phyloP scores from a whole-genome alignment of 2,329 filamentous ascomycete genomes.

The Alternaria sp. region DNA sequence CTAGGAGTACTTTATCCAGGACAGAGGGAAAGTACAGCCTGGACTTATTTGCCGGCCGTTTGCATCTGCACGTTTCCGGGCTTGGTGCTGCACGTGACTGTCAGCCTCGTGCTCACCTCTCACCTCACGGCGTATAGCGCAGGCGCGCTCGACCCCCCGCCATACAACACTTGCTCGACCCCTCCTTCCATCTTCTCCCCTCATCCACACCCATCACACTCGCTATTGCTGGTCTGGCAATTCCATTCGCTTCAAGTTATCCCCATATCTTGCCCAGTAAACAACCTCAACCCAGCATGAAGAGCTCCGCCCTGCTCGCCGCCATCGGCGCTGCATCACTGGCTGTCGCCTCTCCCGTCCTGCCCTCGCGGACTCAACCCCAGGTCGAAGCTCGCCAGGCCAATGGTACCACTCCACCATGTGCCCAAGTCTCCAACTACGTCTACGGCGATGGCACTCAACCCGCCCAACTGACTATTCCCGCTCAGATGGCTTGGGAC shows the following conservation, averaged over 20 bases:
- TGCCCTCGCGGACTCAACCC: conserved; percentile 22
- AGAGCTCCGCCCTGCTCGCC: conserved; percentile 28
- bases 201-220: not conserved
- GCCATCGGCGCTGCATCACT: conserved; percentile 34
- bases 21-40: not conserved
- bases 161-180: not conserved
- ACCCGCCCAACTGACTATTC: conserved; percentile 39
- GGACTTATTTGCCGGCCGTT: not conserved
- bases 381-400: conserved; percentile 29
- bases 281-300: conserved; percentile 29
- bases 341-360: conserved; percentile 36
- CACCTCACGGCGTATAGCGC: not conserved
- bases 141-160: not conserved
- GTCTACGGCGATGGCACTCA: conserved; percentile 34
- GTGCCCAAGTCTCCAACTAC: conserved; percentile 45
- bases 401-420: conserved; percentile 36
- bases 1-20: not conserved
- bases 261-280: not conserved
- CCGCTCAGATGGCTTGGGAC: conserved; percentile 56
- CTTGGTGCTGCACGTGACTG: not conserved
- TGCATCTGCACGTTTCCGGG: conserved; percentile 1
- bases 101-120: not conserved
- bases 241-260: not conserved
- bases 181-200: not conserved
- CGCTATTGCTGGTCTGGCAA: not conserved